phyloP scores from a whole-genome alignment of 2,329 filamentous ascomycete genomes.

The Cryphonectria nitschkei region DNA sequence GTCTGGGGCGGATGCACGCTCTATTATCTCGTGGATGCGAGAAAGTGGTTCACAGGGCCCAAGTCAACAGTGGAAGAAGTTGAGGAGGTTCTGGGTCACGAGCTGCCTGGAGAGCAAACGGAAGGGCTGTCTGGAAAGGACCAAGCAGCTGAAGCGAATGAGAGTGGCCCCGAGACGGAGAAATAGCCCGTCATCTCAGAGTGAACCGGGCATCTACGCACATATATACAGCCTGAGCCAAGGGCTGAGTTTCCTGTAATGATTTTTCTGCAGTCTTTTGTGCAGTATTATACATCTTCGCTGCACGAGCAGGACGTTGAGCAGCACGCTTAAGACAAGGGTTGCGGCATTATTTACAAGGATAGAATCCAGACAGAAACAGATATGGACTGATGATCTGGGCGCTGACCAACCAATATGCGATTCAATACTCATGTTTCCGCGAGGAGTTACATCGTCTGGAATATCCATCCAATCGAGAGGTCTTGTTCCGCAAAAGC shows the following conservation, averaged over 20 bases:
- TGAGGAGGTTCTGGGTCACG: slow-evolving; percentile 28
- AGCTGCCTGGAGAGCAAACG: slow-evolving; percentile 31
- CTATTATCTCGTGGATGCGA: slow-evolving; percentile 60
- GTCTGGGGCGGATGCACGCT: slow-evolving; percentile 60
- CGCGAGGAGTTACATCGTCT: background rate
- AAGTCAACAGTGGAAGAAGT: slow-evolving; percentile 55
- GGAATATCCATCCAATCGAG: background rate
- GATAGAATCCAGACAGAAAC: background rate
- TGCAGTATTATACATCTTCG: background rate
- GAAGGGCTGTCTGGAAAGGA: slow-evolving; percentile 9
- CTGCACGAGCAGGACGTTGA: background rate
- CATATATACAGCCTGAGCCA: background rate
- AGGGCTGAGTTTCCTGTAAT: background rate
- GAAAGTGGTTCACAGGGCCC: slow-evolving; percentile 64
- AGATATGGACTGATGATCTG: background rate
- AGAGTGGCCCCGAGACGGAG: slow-evolving; percentile 14
- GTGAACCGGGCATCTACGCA: background rate
- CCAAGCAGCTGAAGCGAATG: slow-evolving; percentile 9
- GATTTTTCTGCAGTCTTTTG: background rate
- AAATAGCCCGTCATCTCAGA: slow-evolving; percentile 8
- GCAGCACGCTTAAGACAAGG: background rate
- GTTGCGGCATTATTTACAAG: background rate
- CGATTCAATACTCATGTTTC: background rate
- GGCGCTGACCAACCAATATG: background rate
- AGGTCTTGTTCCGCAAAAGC: background rate